phyloP scores from a whole-genome alignment of 2,329 filamentous ascomycete genomes.

The Fusarium neocosmosporiellum region DNA sequence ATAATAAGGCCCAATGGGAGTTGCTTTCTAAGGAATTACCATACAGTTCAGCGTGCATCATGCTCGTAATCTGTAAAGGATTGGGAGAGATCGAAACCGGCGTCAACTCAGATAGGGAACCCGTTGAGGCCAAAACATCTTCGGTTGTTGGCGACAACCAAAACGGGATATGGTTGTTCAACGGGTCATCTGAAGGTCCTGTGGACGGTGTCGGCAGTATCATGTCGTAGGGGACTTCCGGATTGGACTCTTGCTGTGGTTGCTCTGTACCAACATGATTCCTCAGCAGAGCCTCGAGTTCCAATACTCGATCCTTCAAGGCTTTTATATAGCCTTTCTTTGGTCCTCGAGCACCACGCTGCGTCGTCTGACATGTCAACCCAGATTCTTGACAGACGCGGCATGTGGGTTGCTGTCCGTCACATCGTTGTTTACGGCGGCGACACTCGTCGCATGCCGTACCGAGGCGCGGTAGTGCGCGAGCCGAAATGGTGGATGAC shows the following conservation, averaged over 20 bases:
- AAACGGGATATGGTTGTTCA: neutral
- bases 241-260: neutral
- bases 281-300: neutral
- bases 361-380: neutral
- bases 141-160: neutral
- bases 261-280: neutral
- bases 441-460: neutral
- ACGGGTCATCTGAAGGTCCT: neutral
- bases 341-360: neutral
- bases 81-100: neutral
- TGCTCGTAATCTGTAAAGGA: neutral
- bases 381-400: neutral
- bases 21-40: neutral
- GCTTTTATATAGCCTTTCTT: neutral
- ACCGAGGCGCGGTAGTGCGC: neutral
- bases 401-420: neutral
- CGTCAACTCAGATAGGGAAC: neutral
- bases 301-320: neutral
- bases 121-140: neutral
- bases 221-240: rapidly evolving
- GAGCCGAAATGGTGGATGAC: neutral
- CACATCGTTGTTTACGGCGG: neutral
- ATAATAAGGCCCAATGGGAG: neutral
- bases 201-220: neutral
- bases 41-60: neutral